Conservation (phyloP, 1,284 basidiomycete species). For the Austropuccinia psidii region DNA sequence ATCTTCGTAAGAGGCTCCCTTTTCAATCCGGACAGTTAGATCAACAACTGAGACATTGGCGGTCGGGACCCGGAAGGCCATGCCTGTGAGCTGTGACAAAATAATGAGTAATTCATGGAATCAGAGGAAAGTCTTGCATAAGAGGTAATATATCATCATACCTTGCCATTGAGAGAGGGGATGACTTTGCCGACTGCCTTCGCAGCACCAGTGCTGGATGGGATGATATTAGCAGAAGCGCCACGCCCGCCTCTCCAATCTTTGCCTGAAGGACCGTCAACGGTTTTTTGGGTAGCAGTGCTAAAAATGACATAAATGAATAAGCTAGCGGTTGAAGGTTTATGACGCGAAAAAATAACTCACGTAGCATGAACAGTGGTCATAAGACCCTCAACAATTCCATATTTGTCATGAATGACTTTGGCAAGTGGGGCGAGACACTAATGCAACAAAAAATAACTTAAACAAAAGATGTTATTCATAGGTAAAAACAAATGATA, state of each 20-base stretch:
- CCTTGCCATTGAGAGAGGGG: slow-evolving; percentile 91
- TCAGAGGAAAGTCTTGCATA: too few relatives aligned
- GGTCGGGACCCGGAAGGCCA: slow-evolving; percentile 96
- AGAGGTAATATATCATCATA: slow-evolving; percentile 55
- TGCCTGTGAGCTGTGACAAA: slow-evolving; percentile 57
- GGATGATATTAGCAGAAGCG: slow-evolving; percentile 98
- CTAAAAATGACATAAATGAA: slow-evolving; percentile 52
- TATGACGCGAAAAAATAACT: neutral
- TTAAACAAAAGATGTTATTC: neutral
- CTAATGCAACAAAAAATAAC: neutral
- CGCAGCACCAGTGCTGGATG: slow-evolving; percentile 96
- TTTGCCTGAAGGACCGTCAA: slow-evolving; percentile 90
- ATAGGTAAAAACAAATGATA: neutral
- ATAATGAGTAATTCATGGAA: slow-evolving; percentile 27
- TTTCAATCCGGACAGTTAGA: slow-evolving; percentile 87
- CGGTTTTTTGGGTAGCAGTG: slow-evolving; percentile 98
- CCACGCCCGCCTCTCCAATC: slow-evolving; percentile 80
- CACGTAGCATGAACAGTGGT: slow-evolving; percentile 79
- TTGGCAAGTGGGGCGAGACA: slow-evolving; percentile 97
- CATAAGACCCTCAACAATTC: slow-evolving; percentile 94
- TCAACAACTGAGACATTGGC: slow-evolving; percentile 97
- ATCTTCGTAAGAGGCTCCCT: slow-evolving; percentile 58
- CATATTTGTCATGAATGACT: slow-evolving; percentile 93
- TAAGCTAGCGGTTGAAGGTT: neutral
- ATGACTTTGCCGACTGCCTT: slow-evolving; percentile 99